phyloP scores from a whole-genome alignment of 345 rosid species.

The Citrus sp. region DNA sequence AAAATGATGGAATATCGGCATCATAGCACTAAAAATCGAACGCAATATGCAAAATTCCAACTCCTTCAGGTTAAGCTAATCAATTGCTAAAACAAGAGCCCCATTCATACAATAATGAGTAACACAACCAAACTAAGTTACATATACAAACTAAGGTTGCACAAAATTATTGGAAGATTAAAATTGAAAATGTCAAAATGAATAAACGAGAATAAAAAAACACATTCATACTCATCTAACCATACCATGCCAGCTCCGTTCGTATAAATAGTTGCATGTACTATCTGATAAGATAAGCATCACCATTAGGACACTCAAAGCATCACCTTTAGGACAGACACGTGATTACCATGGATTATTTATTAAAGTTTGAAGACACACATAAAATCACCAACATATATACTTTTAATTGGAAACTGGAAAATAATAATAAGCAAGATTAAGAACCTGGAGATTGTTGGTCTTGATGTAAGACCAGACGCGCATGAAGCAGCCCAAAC shows the following conservation, averaged over 20 bases:
- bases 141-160: neutral
- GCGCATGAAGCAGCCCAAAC: slow-evolving; percentile 80
- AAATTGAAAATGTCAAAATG: neutral
- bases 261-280: neutral
- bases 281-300: neutral
- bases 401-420: neutral
- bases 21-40: neutral
- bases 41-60: neutral
- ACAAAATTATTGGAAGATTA: neutral
- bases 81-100: neutral
- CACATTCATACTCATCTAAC: neutral
- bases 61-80: neutral
- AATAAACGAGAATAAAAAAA: too few species aligned
- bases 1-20: neutral
- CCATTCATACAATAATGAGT: neutral
- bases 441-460: slow-evolving; percentile 75
- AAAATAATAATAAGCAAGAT: neutral
- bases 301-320: neutral
- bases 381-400: neutral
- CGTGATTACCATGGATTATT: neutral
- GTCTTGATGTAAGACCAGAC: slow-evolving; percentile 91
- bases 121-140: neutral
- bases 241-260: neutral
- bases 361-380: neutral
- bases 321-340: neutral